phyloP scores from a whole-genome alignment of 495 filamentous ascomycete species.

The Tricharina praecox region DNA sequence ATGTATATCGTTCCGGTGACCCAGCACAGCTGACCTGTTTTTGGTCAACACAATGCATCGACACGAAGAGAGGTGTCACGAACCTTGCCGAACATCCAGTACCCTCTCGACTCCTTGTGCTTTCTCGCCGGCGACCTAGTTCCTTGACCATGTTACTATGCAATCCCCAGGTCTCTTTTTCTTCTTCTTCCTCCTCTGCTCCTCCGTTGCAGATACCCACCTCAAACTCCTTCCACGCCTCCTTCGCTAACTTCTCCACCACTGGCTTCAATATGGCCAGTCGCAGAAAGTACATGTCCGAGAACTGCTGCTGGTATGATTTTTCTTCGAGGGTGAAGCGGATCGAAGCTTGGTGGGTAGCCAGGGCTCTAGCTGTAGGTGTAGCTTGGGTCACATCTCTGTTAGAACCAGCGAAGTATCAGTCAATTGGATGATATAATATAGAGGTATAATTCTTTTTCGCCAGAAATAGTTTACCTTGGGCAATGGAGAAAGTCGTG shows the following conservation, averaged over 20 bases:
- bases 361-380: constrained; percentile 11
- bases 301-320: constrained; percentile 80
- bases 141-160: neutral
- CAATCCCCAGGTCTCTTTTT: too few relatives aligned
- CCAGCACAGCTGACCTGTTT: constrained; percentile 66
- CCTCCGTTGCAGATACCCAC: too few relatives aligned
- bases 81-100: constrained; percentile 75
- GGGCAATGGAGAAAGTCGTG: neutral
- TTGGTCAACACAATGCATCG: neutral
- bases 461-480: neutral
- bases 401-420: too few relatives aligned
- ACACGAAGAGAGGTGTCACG: neutral
- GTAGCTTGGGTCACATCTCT: neutral
- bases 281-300: constrained; percentile 90
- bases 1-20: constrained; percentile 87
- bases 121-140: constrained; percentile 55
- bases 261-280: constrained; percentile 72
- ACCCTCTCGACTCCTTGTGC: constrained; percentile 66
- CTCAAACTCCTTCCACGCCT: constrained; percentile 57
- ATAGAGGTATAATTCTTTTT: too few relatives aligned
- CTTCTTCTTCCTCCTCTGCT: too few relatives aligned
- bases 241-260: constrained; percentile 53
- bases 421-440: too few relatives aligned
- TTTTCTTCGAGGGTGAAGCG: constrained; percentile 10
- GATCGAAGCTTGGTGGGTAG: constrained; percentile 2